Base-by-base conservation (phyloP, 106 monocot genomes). In the Allium sativum region DNA sequence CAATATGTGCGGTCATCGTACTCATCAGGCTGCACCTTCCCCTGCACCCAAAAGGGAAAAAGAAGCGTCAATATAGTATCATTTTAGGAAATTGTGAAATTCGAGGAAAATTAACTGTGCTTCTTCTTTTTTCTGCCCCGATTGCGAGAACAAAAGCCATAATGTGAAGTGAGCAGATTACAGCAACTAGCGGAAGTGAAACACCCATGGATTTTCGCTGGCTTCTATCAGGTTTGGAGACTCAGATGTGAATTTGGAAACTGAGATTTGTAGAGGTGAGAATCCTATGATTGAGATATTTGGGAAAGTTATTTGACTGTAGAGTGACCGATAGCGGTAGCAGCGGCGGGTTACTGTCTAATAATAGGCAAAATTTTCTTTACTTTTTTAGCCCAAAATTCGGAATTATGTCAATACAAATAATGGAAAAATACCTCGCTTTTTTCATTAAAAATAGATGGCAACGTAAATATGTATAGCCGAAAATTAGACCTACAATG, bases 101-200 rank as follows among this genome's bases (percentile, higher is more conserved):
- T 31, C 11, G 48, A 21, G 52, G 18, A 9, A 42, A 45, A 7
- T 44, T 52, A 58, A 96, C 96, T 9, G 87, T 87, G 82, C 79
- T 91, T n/a, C 96, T 65, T 44, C 96, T 68, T 69, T 57, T 64
- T 74, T 96, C 96, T 59, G 96, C 96, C 53, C 87, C 96, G 65
- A 91, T 45, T 68, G 96, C 87, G 65, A 96, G 70, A 72, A 96
- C 82, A 79, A 96, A 96, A 62, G 96, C 90, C 55, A 96, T 68
- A 21, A 96, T 40, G 71, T 91, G 65, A 68, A 96, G 75, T 46
- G 73, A 84, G 14, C 64, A 56, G 21, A 85, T 66, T 12, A 71
- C 55, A 62, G 72, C 86, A 10, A 75, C 67, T 12, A 80, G 22
- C 11, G 72, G 40, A 13, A 89, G 41, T 48, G 84, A 82, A 51